Evolutionary conservation across 768 basidiomycete genomes (phyloP).

Genomic region (Tricholoma hemisulphureum): DNA sequence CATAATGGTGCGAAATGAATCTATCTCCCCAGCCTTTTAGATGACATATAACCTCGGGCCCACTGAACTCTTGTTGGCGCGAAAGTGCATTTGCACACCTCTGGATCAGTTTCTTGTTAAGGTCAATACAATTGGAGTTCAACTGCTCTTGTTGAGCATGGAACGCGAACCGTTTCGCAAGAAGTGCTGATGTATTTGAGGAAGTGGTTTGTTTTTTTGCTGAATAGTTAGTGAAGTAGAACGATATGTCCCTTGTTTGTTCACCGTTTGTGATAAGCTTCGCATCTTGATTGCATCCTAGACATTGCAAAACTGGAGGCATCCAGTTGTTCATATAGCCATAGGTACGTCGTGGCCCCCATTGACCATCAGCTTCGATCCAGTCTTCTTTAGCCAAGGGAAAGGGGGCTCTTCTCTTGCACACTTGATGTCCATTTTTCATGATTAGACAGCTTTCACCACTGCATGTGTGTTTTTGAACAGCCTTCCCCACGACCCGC

Average conservation of each 20-base stretch:
- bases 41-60: conserved; percentile 35
- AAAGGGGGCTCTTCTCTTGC: conserved; percentile 37
- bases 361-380: conserved; percentile 25
- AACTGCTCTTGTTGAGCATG: conserved; percentile 14
- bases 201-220: conserved; percentile 38
- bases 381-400: conserved; percentile 16
- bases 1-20: conserved; percentile 36
- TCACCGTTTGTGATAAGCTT: conserved; percentile 19
- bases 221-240: background rate
- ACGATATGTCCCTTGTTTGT: background rate
- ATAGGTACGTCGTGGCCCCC: conserved; percentile 23
- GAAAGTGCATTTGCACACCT: conserved; percentile 33
- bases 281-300: conserved; percentile 36
- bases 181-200: conserved; percentile 37
- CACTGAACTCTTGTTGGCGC: conserved; percentile 36
- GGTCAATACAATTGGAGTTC: conserved; percentile 10
- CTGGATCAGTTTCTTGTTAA: conserved; percentile 30
- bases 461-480: conserved; percentile 35
- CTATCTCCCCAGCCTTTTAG: conserved; percentile 44
- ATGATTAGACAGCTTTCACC: conserved; percentile 18
- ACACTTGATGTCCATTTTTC: conserved; percentile 17
- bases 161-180: conserved; percentile 31
- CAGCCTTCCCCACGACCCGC: conserved; percentile 22
- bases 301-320: conserved; percentile 18
- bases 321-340: conserved; percentile 28